Conservation (phyloP, 306 rosid species). For the Mimosa bimucronata region DNA sequence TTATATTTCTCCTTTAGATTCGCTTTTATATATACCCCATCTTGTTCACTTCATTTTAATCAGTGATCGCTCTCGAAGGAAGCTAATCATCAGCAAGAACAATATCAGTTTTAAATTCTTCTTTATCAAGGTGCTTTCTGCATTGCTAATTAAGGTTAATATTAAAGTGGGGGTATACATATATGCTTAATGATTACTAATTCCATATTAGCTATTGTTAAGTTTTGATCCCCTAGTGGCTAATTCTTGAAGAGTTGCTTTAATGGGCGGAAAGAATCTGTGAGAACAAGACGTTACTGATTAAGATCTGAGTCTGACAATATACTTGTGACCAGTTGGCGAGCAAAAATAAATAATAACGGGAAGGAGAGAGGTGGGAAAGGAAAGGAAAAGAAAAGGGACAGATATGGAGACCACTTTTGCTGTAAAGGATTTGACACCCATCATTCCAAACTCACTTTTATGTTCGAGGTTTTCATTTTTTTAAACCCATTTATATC, state of each 20-base stretch:
- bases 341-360: conserved; percentile 41
- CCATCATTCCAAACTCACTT: conserved; percentile 71
- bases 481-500: neutral
- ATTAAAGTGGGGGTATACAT: too few relatives aligned
- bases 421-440: conserved; percentile 69
- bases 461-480: conserved; percentile 35
- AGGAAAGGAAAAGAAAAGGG: conserved; percentile 16
- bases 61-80: neutral
- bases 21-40: neutral
- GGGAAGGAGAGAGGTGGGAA: neutral
- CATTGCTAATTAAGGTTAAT: too few relatives aligned
- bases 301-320: conserved; percentile 73
- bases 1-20: neutral
- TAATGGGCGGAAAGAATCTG: conserved; percentile 54
- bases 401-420: conserved; percentile 46
- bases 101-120: neutral
- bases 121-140: neutral
- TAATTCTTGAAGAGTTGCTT: conserved; percentile 41
- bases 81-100: neutral
- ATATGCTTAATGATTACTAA: neutral
- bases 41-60: neutral
- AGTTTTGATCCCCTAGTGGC: conserved; percentile 33
- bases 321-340: conserved; percentile 59
- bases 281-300: conserved; percentile 55
- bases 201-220: neutral